phyloP scores from a whole-genome alignment of 495 filamentous ascomycete genomes.

The Hypomontagnella monticulosa region DNA sequence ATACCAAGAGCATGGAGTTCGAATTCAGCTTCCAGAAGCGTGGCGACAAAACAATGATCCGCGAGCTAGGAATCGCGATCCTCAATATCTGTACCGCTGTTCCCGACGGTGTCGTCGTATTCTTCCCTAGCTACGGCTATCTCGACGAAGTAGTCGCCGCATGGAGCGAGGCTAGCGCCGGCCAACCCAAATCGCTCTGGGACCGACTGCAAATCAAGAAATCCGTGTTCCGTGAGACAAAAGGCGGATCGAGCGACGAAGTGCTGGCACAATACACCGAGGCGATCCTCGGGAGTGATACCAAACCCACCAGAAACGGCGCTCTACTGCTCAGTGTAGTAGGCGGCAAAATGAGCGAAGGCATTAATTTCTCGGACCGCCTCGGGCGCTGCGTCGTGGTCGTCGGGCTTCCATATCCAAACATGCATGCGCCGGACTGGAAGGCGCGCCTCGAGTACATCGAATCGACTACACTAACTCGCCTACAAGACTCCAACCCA shows the following conservation, averaged over 20 bases:
- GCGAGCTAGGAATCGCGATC: constrained; percentile 77
- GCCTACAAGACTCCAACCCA: constrained; percentile 49
- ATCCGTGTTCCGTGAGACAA: constrained; percentile 72
- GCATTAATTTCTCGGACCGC: constrained; percentile 96
- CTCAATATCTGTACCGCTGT: constrained; percentile 75
- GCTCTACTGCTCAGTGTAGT: constrained; percentile 92
- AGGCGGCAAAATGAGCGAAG: constrained; percentile 93
- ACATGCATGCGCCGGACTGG: constrained; percentile 90
- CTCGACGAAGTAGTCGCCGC: constrained; percentile 73
- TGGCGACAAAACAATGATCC: constrained; percentile 67
- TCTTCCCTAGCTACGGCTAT: constrained; percentile 95
- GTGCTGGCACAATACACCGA: constrained; percentile 75
- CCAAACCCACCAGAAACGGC: constrained; percentile 60
- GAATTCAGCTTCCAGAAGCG: constrained; percentile 89
- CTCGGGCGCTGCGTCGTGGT: constrained; percentile 90
- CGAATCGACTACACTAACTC: constrained; percentile 69
- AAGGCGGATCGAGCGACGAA: constrained; percentile 68
- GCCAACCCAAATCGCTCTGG: constrained; percentile 57
- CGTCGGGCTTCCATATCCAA: constrained; percentile 92
- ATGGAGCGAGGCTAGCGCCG: constrained; percentile 65
- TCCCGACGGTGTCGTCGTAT: constrained; percentile 92
- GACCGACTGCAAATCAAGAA: constrained; percentile 68
- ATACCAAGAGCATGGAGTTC: constrained; percentile 68
- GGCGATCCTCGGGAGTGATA: constrained; percentile 62
- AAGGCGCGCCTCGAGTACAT: constrained; percentile 89